A percentile compares a stretch with the other conserved stretches of the same genome.
phyloP scores from a whole-genome alignment of 2,329 filamentous ascomycete species.

The Talaromyces sp. region DNA sequence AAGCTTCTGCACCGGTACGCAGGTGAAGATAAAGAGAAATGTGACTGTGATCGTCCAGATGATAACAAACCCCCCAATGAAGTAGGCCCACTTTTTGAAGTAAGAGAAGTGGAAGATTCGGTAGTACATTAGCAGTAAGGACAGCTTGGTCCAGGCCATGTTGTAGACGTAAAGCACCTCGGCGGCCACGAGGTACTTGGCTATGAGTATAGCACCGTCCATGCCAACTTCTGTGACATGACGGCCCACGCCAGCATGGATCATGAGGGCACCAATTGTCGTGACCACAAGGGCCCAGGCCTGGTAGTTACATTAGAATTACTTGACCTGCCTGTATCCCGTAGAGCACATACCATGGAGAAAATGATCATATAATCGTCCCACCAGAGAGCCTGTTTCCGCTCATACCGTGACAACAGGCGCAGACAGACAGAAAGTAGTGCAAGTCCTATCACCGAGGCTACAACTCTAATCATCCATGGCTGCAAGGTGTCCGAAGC shows the following conservation, averaged over 20 bases:
- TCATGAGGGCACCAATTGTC: slow-evolving; percentile 47
- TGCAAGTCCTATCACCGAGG: slow-evolving; percentile 38
- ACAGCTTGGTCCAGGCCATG: slow-evolving; percentile 23
- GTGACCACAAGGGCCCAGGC: slow-evolving; percentile 26
- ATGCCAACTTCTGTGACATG: slow-evolving; percentile 37
- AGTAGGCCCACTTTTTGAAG: slow-evolving; percentile 23
- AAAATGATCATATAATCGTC: slow-evolving; percentile 47
- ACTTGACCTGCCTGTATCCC: background rate
- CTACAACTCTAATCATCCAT: slow-evolving; percentile 39
- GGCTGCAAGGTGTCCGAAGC: slow-evolving; percentile 32
- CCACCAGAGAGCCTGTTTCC: slow-evolving; percentile 44
- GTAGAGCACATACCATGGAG: slow-evolving; percentile 37
- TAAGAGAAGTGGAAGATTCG: slow-evolving; percentile 22
- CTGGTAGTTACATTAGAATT: slow-evolving; percentile 9
- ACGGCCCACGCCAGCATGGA: slow-evolving; percentile 42
- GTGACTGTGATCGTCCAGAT: slow-evolving; percentile 23
- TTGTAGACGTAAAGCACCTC: slow-evolving; percentile 35
- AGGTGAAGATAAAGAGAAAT: slow-evolving; percentile 24
- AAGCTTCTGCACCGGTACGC: slow-evolving; percentile 23
- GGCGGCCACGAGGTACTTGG: slow-evolving; percentile 32
- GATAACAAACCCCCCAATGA: slow-evolving; percentile 20
- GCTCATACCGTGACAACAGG: slow-evolving; percentile 37
- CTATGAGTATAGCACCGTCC: slow-evolving; percentile 25
- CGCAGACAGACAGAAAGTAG: slow-evolving; percentile 35
- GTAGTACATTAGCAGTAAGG: slow-evolving; percentile 24